Evolutionary conservation across 2,329 filamentous ascomycete species (phyloP), one percentile per base, ranked within the genome.

Genomic region (Fonsecaea multimorphosa): DNA sequence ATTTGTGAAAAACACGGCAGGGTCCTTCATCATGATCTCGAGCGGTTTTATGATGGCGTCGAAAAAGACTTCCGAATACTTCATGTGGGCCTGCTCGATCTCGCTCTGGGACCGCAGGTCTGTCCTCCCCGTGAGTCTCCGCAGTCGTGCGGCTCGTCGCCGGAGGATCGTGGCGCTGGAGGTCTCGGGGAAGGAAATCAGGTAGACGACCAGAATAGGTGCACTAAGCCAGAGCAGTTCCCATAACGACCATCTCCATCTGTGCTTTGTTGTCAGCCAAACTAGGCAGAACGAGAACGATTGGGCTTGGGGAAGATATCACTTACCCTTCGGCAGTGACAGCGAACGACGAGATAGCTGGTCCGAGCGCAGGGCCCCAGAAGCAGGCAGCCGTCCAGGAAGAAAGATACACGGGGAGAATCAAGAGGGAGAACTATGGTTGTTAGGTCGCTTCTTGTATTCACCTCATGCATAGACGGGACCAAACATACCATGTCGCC

Each of bases 111-210:
- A 83, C 75, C 84, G 82, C 74, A 90, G 85, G 19, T 76, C 75
- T 2, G 76, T 69, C 69, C 84, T 82, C 14, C 85, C 86, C 0
- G 86, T 88, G 34, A 85, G 76, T 72, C 83, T 85, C 60, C 89
- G 83, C 3, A 91, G 81, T 16, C 88, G 84, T 54, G 77, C 73
- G 2, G 87, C 86, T 14, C 88, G 86, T 24, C 83, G 84, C 52
- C 86, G 81, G 2, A 90, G 82, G 70, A 90, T 87, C 66, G 82
- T 88, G 2, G 82, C 77, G 0, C 82, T 75, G 60, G 80, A 85
- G 0, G 88, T 91, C 78, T 91, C 88, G 0, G 89, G 89, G 14
- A 90, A 82, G 68, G 86, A 80, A 68, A 88, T 73, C 71, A 89
- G 82, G 82, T 90, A 84, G 59, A 83, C 62, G 19, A 89, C 69